Base-by-base conservation (phyloP, 495 filamentous ascomycete species). In the Chlorociboria aeruginascens region DNA sequence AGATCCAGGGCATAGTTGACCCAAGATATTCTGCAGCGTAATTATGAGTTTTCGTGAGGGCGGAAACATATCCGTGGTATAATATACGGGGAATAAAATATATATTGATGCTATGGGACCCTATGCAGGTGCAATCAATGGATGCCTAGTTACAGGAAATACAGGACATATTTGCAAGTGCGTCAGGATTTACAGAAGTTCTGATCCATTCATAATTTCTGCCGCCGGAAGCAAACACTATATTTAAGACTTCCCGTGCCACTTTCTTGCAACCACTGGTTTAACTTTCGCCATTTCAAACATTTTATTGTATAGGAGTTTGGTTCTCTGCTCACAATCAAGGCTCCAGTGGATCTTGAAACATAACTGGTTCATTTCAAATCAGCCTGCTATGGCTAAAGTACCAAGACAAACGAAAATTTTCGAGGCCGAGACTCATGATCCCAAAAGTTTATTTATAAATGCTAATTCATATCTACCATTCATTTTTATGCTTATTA, bases 1-100 rank as follows among this genome's bases (percentile, higher is more conserved):
- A 51, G 2, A 60, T 60, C 12, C 54, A 60, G 4, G 52, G 57
- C 57, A 30, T 17, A 40, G 32, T 32, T 54, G 17, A 51, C 57
- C 28, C 17, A 49, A 36, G 35, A 37, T 11, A 45, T 51, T 35
- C 39, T 57, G 17, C 46, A 53, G 6, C 45, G 48, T 35, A 43
- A 58, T 32, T 60, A 7, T 52, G 55, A 31, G 49, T 53, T 2
- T 60, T 54, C 36, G 58, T 43, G 12, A 60, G 57, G 39, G 57
- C 57, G 17, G 57, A 60, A 51, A 48, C 57, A 3, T 50, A 54
- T 37, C 50, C 50, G 10, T 49, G 20, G 12, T 49, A 50, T 30
- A 41, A 16, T 29, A 56, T 60, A 25, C 38, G 54, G 8, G 57
- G 57, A 8, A 43, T 32, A 6, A 57, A 54, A 42, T 51, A 60